These are phyloP conservation scores for Colletotrichum caudatum DNA, from an alignment of 2,329 filamentous ascomycete species.

Conservation along the genomic window DNA sequence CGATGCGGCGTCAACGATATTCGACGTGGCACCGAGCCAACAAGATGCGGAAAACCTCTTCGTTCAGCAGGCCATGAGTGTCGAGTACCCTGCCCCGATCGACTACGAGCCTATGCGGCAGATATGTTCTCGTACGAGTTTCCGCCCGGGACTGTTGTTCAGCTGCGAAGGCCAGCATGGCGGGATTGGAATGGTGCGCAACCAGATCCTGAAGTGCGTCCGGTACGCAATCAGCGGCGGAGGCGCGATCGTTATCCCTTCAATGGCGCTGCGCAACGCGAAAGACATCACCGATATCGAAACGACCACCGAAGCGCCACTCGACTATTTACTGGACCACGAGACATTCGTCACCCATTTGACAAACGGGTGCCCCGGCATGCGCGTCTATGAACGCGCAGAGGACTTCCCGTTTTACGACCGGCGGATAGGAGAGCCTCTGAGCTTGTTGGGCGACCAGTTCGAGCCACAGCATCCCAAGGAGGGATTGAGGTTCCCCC, in stretches of 20 bases:
- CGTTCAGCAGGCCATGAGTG: slow-evolving; percentile 45
- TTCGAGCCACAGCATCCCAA: slow-evolving; percentile 49
- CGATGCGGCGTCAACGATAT: slow-evolving; percentile 20
- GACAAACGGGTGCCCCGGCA: slow-evolving; percentile 46
- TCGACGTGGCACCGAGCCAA: slow-evolving; percentile 8
- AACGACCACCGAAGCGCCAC: slow-evolving; percentile 46
- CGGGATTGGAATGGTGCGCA: slow-evolving; percentile 55
- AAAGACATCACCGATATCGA: slow-evolving; percentile 50
- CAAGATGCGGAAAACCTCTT: slow-evolving; percentile 42
- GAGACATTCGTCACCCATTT: slow-evolving; percentile 46
- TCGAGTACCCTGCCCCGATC: slow-evolving; percentile 53
- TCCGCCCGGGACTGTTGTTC: slow-evolving; percentile 53
- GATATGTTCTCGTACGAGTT: slow-evolving; percentile 49
- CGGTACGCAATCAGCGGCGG: slow-evolving; percentile 55
- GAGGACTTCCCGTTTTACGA: slow-evolving; percentile 48
- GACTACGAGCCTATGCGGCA: slow-evolving; percentile 51
- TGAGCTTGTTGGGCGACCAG: slow-evolving; percentile 48
- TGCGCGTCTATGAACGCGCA: slow-evolving; percentile 46
- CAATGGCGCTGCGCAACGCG: slow-evolving; percentile 51
- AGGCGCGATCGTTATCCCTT: slow-evolving; percentile 52
- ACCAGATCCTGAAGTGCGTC: slow-evolving; percentile 56
- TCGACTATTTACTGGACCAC: slow-evolving; percentile 49
- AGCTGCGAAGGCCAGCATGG: slow-evolving; percentile 55
- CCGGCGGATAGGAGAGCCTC: slow-evolving; percentile 37
- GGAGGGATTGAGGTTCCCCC: slow-evolving; percentile 44